Base-by-base conservation (phyloP, 352 stramenopile species). In the Globisporangium cederbergense region DNA sequence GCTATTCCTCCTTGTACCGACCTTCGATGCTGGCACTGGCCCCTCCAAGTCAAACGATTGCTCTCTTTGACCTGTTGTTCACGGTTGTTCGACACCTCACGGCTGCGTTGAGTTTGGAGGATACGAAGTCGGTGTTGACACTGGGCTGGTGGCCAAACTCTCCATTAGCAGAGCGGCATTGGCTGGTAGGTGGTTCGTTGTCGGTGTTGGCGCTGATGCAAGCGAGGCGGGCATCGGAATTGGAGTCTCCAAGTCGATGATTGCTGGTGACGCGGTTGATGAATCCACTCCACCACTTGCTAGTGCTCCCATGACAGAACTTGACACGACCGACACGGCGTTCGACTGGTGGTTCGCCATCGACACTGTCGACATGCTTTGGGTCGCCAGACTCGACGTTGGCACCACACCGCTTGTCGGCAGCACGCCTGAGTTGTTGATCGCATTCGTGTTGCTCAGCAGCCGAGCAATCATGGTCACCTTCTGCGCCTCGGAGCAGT, bases 401-500 rank as follows among this genome's bases (percentile, higher is more conserved):
- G 62, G 10, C 6, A 16, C 58, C 32, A 52, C 43, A 18, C 18
- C 16, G 7, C 43, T 47, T 20, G 56, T 32, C 11, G 64, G 52
- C 52, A 66, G 20, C 36, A 72, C 77, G 46, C 71, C 81, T 0
- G 75, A 66, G 43, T 72, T 86, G 60, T 74, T 81, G 68, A 93
- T 90, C 1, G 84, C 84, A 66, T 93, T 95, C 53, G 83, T 93
- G 60, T 90, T 91, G 73, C 85, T 95, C 68, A 95, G 70, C 58
- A 95, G 71, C 2, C 86, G 73, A 20, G 87, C 87, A 32, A 95
- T 95, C 85, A 95, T 93, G 13, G 85, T 86, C 56, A 95, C 87
- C 59, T 95, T 95, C 68, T 95, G 87, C 8, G 83, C 82, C 68
- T 95, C 87, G n/a, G 85, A 92, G 72, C 83, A 93, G 60, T 95